Evolutionary conservation across 2,329 filamentous ascomycete genomes (phyloP).

Genomic region (Fusarium neocosmosporiellum): DNA sequence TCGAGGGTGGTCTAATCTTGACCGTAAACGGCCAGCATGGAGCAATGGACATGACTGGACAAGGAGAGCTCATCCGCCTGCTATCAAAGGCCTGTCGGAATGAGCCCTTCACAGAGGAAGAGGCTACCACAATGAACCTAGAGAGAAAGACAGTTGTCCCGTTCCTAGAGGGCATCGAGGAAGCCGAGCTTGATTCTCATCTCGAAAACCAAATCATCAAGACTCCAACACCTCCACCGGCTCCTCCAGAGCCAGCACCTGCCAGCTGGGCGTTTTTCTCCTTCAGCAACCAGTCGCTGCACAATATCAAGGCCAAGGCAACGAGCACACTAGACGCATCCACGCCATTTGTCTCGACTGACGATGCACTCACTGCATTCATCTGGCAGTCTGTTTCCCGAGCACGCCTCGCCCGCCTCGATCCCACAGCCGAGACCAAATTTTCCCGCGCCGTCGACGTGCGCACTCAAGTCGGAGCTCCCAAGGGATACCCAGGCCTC

Average conservation of each 20-base stretch:
- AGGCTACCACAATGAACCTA: slow-evolving; percentile 56
- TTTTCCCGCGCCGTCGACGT: slow-evolving; percentile 63
- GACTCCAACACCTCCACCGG: slow-evolving; percentile 21
- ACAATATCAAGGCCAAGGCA: slow-evolving; percentile 54
- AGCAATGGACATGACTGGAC: slow-evolving; percentile 63
- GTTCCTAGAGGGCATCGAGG: slow-evolving; percentile 54
- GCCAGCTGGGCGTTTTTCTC: slow-evolving; percentile 59
- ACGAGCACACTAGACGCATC: slow-evolving; percentile 23
- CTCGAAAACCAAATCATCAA: slow-evolving; percentile 50
- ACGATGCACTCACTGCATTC: slow-evolving; percentile 64
- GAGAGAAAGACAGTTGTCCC: slow-evolving; percentile 52
- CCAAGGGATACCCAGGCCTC: slow-evolving; percentile 59
- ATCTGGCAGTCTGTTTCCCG: slow-evolving; percentile 60
- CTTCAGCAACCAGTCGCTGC: slow-evolving; percentile 53
- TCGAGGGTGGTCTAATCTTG: slow-evolving; percentile 61
- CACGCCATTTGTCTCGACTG: slow-evolving; percentile 59
- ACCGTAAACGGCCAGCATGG: slow-evolving; percentile 61
- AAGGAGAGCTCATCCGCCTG: slow-evolving; percentile 58
- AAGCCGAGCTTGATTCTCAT: slow-evolving; percentile 50
- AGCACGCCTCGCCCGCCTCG: slow-evolving; percentile 52
- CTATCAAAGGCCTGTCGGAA: slow-evolving; percentile 60
- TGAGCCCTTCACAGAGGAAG: slow-evolving; percentile 58
- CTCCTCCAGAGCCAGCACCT: slow-evolving; percentile 33
- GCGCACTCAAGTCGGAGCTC: slow-evolving; percentile 55
- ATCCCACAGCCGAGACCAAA: slow-evolving; percentile 35